These are phyloP conservation scores for Oidiodendron maius DNA, from an alignment of 495 filamentous ascomycete species.

Conservation along the genomic window DNA sequence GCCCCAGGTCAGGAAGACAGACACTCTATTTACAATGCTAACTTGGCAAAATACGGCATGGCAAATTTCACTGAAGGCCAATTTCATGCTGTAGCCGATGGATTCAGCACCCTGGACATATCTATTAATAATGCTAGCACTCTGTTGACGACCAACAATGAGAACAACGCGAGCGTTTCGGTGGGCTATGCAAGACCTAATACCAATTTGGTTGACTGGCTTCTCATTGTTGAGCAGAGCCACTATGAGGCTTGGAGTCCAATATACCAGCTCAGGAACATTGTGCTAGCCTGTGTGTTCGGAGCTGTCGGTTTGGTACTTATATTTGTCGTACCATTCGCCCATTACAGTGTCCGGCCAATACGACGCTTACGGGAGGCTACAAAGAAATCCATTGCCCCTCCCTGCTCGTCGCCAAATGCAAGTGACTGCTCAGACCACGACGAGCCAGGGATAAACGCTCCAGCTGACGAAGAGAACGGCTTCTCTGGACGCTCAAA, in stretches of 20 bases:
- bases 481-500: constrained; percentile 26
- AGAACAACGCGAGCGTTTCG: constrained; percentile 57
- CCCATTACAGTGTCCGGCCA: constrained; percentile 73
- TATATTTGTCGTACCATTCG: constrained; percentile 64
- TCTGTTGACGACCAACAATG: constrained; percentile 61
- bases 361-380: constrained; percentile 72
- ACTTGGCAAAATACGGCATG: constrained; percentile 30
- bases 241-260: constrained; percentile 68
- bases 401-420: constrained; percentile 47
- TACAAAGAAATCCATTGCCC: constrained; percentile 68
- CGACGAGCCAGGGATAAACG: too few relatives aligned
- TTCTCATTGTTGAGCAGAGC: constrained; percentile 72
- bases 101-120: constrained; percentile 38
- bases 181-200: constrained; percentile 65
- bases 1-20: constrained; percentile 9
- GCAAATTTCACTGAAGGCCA: constrained; percentile 47
- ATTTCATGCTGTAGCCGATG: constrained; percentile 53
- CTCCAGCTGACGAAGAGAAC: constrained; percentile 29
- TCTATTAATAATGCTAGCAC: constrained; percentile 56
- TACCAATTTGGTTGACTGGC: constrained; percentile 67
- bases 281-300: constrained; percentile 80
- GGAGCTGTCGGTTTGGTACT: constrained; percentile 67
- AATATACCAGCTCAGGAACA: constrained; percentile 63
- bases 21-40: constrained; percentile 19
- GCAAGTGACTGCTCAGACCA: constrained; percentile 35